Percentiles rank a stretch among this genome's conserved stretches.
Evolutionary conservation across 2,329 filamentous ascomycete genomes (phyloP).

Genomic region (Colletotrichum sojae): DNA sequence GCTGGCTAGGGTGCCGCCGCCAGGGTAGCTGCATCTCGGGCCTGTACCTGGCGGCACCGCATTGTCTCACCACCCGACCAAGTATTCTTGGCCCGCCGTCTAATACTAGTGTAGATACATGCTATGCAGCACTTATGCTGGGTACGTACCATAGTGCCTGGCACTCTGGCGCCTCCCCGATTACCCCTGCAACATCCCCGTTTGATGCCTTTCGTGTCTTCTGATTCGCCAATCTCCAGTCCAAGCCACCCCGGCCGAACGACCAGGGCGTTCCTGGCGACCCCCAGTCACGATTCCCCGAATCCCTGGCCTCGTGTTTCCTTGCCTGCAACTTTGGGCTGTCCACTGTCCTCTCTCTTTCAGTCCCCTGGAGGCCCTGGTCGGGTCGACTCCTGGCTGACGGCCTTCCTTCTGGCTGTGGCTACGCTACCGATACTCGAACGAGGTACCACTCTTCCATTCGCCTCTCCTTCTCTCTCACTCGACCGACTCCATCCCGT

Average conservation of each 20-base stretch:
- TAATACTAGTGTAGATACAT: not conserved
- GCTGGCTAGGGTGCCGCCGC: slow-evolving; percentile 34
- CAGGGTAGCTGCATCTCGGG: slow-evolving; percentile 35
- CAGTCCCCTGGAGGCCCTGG: not conserved
- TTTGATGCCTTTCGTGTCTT: slow-evolving; percentile 16
- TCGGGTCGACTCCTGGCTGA: slow-evolving; percentile 28
- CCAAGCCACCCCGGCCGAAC: slow-evolving; percentile 26
- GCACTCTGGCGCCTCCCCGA: slow-evolving; percentile 27
- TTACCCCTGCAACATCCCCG: slow-evolving; percentile 25
- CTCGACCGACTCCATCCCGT: slow-evolving; percentile 21
- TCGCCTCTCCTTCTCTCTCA: slow-evolving; percentile 37
- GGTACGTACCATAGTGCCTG: too few relatives aligned
- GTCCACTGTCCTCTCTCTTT: not conserved
- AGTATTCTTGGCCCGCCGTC: slow-evolving; percentile 36
- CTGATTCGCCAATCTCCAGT: slow-evolving; percentile 30
- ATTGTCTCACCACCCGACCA: slow-evolving; percentile 37
- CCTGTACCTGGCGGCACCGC: slow-evolving; percentile 40
- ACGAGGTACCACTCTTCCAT: slow-evolving; percentile 38
- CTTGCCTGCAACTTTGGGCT: slow-evolving; percentile 35
- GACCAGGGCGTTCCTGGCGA: slow-evolving; percentile 26
- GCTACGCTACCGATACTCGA: slow-evolving; percentile 16
- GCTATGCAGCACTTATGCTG: too few relatives aligned
- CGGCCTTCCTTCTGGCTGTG: slow-evolving; percentile 1
- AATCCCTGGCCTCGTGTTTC: slow-evolving; percentile 42
- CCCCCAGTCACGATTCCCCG: slow-evolving; percentile 30